Evolutionary conservation across 768 basidiomycete species (phyloP), one percentile per base, ranked within the genome.

Genomic region (Boletus tylopilopsis): DNA sequence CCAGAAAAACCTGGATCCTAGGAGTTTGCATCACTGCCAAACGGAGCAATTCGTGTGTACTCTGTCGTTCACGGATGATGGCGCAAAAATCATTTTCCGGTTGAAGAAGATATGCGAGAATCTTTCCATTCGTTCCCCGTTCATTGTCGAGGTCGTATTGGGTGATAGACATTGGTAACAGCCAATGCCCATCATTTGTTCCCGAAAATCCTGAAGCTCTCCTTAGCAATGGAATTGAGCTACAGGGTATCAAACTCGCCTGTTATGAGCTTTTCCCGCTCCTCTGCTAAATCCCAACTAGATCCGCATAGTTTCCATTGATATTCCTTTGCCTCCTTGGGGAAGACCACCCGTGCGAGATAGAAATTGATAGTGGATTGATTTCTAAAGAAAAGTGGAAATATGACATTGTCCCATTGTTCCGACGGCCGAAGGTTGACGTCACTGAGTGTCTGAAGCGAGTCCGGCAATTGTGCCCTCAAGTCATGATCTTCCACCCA

Each of bases 81-180:
- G 43, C 50, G 49, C 62, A 53, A 49, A 45, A 25, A 49, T 50
- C 23, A 12, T 49, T 46, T 48, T 62, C 44, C 33, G 52, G 34
- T 9, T 19, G 34, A 19, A 70, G 48, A n/a, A 70, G 58, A 19
- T 62, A 61, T 2, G 55, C 35, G 12, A 70, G 52, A 33, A 61
- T 54, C 53, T 56, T 66, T 0, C 79, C 79, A 39, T 77, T 78
- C 3, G 76, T 78, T 29, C 68, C 62, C 6, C 37, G 25, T 24
- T 68, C 68, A 10, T 55, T 52, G 9, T 54, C 44, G 3, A 46
- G 48, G 18, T 70, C 68, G 13, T 18, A 34, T 33, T 70, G 68
- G 13, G 34, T 18, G 1, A 73, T 68, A 2, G 68, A 63, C 2
- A 49, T 49, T 1, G 72, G 72, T 6, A 72, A 45, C 11, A 63